Evolutionary conservation across 1,284 basidiomycete species (phyloP).

Genomic region (Thecaphora thlaspeos): DNA sequence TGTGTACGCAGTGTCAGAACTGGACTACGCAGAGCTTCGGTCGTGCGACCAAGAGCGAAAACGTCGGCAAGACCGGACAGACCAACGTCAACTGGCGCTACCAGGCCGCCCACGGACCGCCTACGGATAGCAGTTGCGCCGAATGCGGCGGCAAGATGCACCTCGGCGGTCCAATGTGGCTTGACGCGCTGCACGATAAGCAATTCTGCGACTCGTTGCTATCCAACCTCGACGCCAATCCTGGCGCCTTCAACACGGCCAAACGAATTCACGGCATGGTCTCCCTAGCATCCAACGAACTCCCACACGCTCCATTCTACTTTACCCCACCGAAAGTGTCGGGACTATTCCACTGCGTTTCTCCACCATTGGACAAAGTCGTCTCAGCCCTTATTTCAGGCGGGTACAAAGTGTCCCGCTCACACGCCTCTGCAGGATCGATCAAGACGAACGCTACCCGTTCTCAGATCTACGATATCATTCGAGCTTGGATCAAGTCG

Average conservation of each 20-base stretch:
- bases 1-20: slow-evolving; percentile 47
- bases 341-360: slow-evolving; percentile 73
- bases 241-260: slow-evolving; percentile 69
- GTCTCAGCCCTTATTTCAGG: slow-evolving; percentile 85
- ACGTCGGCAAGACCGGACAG: slow-evolving; percentile 36
- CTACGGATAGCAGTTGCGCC: slow-evolving; percentile 66
- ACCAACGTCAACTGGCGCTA: slow-evolving; percentile 63
- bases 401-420: slow-evolving; percentile 80
- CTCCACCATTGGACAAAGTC: slow-evolving; percentile 33
- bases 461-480: slow-evolving; percentile 75
- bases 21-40: slow-evolving; percentile 46
- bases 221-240: slow-evolving; percentile 67
- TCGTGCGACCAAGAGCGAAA: slow-evolving; percentile 21
- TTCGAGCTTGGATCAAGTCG: slow-evolving; percentile 71
- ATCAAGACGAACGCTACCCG: slow-evolving; percentile 83
- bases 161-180: slow-evolving; percentile 93
- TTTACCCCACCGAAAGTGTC: slow-evolving; percentile 83
- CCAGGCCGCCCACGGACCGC: slow-evolving; percentile 67
- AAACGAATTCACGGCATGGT: slow-evolving; percentile 93
- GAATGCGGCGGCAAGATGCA: slow-evolving; percentile 67
- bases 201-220: slow-evolving; percentile 75
- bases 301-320: slow-evolving; percentile 74
- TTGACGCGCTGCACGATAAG: slow-evolving; percentile 77
- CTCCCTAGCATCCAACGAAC: slow-evolving; percentile 78
- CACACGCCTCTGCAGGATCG: slow-evolving; percentile 83